Conservation (phyloP, 805 yeast genomes). For the Suhomyces tanzawaensis region DNA sequence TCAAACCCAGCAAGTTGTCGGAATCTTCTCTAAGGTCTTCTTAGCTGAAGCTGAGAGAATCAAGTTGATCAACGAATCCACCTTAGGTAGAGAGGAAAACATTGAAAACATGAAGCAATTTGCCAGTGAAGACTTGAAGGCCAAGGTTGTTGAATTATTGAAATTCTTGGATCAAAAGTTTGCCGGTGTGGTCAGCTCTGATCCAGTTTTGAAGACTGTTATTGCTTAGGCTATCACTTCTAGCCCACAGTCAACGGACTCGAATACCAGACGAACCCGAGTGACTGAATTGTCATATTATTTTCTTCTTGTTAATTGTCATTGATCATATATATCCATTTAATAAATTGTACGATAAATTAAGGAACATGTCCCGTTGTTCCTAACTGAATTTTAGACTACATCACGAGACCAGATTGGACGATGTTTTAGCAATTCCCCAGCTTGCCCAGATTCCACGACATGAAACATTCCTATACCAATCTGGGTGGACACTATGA, state of each 20-base stretch:
- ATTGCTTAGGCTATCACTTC: constrained; percentile 18
- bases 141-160: constrained; percentile 65
- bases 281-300: not conserved
- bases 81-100: constrained; percentile 83
- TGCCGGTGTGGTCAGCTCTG: constrained; percentile 59
- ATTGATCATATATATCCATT: no score
- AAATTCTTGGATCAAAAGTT: constrained; percentile 66
- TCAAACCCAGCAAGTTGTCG: constrained; percentile 63
- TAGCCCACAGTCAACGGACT: no score
- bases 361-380: no score
- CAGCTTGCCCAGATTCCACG: no score
- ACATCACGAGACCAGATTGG: no score
- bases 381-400: no score
- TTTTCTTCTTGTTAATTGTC: not conserved
- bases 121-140: constrained; percentile 62
- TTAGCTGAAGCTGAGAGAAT: constrained; percentile 72
- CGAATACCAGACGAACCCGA: not conserved
- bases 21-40: constrained; percentile 68
- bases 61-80: constrained; percentile 66
- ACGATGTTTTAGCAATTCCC: no score
- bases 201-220: constrained; percentile 45
- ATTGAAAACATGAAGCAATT: constrained; percentile 78
- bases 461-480: no score
- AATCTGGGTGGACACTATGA: no score
- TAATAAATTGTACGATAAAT: no score